Evolutionary conservation across 495 filamentous ascomycete species (phyloP).

Genomic region (Penicillium cataractarum): DNA sequence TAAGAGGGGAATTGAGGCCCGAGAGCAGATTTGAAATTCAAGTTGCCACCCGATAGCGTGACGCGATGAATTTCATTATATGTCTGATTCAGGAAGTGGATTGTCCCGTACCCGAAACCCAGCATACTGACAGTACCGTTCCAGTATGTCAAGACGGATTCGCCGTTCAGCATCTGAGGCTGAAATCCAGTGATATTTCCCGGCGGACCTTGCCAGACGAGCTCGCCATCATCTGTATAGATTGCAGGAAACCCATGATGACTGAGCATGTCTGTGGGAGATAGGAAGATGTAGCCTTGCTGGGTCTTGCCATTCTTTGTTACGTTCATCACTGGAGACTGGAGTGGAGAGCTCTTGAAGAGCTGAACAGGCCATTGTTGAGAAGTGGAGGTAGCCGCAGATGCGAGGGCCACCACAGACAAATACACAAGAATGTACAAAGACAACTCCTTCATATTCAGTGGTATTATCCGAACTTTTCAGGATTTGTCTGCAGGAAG

Average conservation of each 20-base stretch:
- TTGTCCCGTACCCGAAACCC: constrained; percentile 26
- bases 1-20: constrained; percentile 12
- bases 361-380: not conserved
- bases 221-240: constrained; percentile 5
- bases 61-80: constrained; percentile 39
- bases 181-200: not conserved
- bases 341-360: constrained; percentile 4
- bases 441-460: not conserved
- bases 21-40: constrained; percentile 10
- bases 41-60: constrained; percentile 12
- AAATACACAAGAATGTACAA: not conserved
- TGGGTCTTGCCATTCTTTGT: constrained; percentile 9
- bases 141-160: constrained; percentile 5
- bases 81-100: constrained; percentile 38
- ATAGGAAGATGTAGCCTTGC: constrained; percentile 4
- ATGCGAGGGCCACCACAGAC: not conserved
- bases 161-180: not conserved
- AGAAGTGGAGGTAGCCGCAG: not conserved
- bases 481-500: not conserved
- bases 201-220: constrained; percentile 1
- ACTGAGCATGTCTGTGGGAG: not conserved
- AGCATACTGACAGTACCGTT: not conserved
- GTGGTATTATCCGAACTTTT: not conserved
- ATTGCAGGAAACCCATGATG: not conserved
- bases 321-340: constrained; percentile 5